A percentile compares a stretch with the other conserved stretches of the same genome.
These are phyloP conservation scores for Tremella mesenterica DNA, from an alignment of 768 basidiomycete genomes.

Conservation along the genomic window DNA sequence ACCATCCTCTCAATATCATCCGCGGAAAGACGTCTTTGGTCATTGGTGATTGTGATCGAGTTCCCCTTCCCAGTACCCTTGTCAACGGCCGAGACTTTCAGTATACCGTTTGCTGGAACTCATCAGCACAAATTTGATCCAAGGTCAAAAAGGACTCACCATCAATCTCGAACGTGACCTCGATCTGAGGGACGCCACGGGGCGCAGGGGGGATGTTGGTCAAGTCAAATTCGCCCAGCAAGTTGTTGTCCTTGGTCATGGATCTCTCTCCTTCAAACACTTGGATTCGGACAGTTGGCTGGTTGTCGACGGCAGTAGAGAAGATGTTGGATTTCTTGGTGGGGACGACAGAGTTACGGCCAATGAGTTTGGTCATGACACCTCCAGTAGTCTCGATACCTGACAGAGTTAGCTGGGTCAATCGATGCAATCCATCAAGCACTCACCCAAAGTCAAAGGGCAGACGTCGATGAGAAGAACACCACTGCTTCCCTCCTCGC, in stretches of 20 bases:
- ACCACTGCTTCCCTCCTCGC: constrained; percentile 78
- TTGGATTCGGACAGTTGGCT: constrained; percentile 45
- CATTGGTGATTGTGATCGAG: constrained; percentile 49
- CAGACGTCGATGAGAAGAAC: constrained; percentile 89
- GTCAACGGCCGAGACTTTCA: constrained; percentile 90
- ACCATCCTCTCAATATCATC: constrained; percentile 99
- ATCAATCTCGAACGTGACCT: constrained; percentile 97
- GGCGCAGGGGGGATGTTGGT: constrained; percentile 93
- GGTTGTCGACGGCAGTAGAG: constrained; percentile 47
- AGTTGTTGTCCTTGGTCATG: constrained; percentile 96
- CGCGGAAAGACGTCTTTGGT: constrained; percentile 93
- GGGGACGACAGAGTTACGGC: constrained; percentile 39
- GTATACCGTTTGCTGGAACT: constrained; percentile 52
- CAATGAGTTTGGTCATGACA: constrained; percentile 94
- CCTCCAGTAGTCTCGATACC: constrained; percentile 99
- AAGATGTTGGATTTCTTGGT: constrained; percentile 47
- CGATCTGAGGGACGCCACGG: constrained; percentile 93
- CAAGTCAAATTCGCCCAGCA: constrained; percentile 96
- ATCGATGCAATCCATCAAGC: background rate
- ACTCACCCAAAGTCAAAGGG: constrained; percentile 50
- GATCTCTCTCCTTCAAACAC: constrained; percentile 86
- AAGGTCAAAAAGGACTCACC: constrained; percentile 46
- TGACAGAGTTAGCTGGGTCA: constrained; percentile 52
- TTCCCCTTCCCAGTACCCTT: constrained; percentile 91
- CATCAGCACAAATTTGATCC: background rate